Evolutionary conservation across 73 alveolate genomes (phyloP).

Genomic region (Diophrys appendiculata): DNA sequence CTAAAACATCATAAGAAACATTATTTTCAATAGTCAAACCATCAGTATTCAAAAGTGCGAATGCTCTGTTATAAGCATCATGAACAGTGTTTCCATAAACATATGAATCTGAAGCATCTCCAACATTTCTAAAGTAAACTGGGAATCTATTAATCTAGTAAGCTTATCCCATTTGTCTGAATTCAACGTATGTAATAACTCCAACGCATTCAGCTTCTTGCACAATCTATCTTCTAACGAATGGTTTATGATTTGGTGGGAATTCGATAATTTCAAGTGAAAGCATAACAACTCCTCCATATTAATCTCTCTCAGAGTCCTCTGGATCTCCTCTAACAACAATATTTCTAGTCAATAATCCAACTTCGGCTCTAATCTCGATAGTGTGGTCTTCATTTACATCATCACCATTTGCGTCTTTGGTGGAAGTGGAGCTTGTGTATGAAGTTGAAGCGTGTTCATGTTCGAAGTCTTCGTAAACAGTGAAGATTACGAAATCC

Average conservation of each 20-base stretch:
- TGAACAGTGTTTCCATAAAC: constrained; percentile 76
- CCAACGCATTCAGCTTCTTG: no score
- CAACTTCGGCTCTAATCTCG: constrained; percentile 84
- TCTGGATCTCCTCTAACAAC: constrained; percentile 68
- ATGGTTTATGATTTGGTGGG: no score
- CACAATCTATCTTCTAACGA: no score
- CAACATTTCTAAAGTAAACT: constrained; percentile 75
- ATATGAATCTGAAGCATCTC: constrained; percentile 65
- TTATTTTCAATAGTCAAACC: constrained; percentile 56
- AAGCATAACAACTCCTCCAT: constrained; percentile 75
- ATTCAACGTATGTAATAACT: constrained; percentile 63
- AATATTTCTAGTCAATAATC: constrained; percentile 75
- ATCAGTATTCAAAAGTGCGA: constrained; percentile 70
- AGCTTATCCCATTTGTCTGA: constrained; percentile 72
- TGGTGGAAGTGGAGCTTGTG: no score
- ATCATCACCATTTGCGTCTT: no score
- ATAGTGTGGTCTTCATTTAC: no score
- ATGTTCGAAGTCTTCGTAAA: no score
- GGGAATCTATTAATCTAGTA: constrained; percentile 79
- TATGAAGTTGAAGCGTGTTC: no score
- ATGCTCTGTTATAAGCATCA: constrained; percentile 78
- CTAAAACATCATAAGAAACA: constrained; percentile 75
- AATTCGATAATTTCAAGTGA: no score
- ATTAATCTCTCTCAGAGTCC: constrained; percentile 25
- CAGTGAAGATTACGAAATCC: no score